These are phyloP conservation scores for Marsdenia floribunda DNA, from an alignment of 257 asterid genomes.

Conservation along the genomic window DNA sequence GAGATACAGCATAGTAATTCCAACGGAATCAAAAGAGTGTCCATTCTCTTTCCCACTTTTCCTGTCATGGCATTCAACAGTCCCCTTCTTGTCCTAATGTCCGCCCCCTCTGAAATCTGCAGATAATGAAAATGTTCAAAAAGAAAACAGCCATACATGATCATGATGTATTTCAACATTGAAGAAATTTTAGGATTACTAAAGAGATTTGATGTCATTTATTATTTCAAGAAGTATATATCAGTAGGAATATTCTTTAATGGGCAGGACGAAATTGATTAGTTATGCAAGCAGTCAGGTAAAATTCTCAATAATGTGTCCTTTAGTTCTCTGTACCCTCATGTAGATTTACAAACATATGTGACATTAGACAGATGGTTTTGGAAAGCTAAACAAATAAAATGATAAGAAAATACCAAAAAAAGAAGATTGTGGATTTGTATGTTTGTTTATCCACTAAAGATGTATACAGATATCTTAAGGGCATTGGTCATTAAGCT, in stretches of 20 bases:
- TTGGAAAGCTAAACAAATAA: background rate
- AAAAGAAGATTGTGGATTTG: background rate
- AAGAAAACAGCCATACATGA: background rate
- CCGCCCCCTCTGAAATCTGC: constrained; percentile 92
- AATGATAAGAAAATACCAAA: background rate
- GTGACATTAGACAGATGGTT: background rate
- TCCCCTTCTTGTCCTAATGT: constrained; percentile 81
- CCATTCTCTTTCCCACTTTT: constrained; percentile 97
- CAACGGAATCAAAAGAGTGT: constrained; percentile 79
- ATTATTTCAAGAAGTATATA: background rate
- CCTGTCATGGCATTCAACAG: constrained; percentile 95
- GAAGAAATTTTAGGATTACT: background rate
- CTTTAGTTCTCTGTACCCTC: background rate
- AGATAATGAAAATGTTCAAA: background rate
- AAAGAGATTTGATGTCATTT: background rate
- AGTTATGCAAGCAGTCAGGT: background rate
- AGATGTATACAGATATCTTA: background rate
- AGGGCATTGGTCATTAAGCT: background rate
- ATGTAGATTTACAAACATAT: background rate
- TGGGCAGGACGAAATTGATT: background rate
- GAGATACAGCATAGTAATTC: constrained; percentile 91
- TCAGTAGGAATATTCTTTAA: background rate
- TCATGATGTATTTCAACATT: background rate
- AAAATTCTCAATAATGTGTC: background rate
- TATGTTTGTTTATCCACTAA: background rate